Percentiles rank a stretch among this genome's conserved stretches.
Conservation (phyloP, 2,329 filamentous ascomycete species). For the Neonectria faginata region DNA sequence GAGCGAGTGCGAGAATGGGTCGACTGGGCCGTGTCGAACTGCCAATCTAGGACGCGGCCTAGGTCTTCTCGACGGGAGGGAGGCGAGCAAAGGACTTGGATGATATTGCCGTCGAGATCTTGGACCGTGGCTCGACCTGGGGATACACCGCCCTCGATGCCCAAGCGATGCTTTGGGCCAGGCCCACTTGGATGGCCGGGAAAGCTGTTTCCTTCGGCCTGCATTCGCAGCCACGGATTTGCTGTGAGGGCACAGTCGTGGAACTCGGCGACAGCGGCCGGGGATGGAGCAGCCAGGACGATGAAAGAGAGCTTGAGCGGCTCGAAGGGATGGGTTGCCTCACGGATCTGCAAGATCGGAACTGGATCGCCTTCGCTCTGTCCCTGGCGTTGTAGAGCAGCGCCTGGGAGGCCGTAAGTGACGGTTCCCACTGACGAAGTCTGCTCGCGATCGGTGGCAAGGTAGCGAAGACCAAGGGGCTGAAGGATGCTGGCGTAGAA, state of each 20-base stretch:
- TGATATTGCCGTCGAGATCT: conserved; percentile 86
- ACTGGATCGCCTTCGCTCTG: conserved; percentile 41
- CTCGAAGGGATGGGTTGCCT: conserved; percentile 54
- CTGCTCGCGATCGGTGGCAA: conserved; percentile 42
- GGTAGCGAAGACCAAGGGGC: conserved; percentile 79
- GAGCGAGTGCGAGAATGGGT: conserved; percentile 36
- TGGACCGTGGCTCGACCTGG: conserved; percentile 67
- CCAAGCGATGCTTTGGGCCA: conserved; percentile 47
- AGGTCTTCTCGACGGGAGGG: conserved; percentile 50
- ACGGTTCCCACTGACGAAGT: conserved; percentile 51
- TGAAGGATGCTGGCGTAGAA: conserved; percentile 86
- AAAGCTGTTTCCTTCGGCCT: conserved; percentile 34
- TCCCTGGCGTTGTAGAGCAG: conserved; percentile 26
- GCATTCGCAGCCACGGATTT: conserved; percentile 60
- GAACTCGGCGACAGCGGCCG: conserved; percentile 76
- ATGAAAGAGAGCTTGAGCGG: conserved; percentile 61
- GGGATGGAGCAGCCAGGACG: conserved; percentile 75
- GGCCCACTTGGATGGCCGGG: conserved; percentile 35
- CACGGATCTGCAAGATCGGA: conserved; percentile 60
- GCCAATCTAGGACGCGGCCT: conserved; percentile 62
- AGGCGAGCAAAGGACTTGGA: conserved; percentile 76
- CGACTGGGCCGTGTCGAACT: conserved; percentile 55
- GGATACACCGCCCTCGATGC: conserved; percentile 46
- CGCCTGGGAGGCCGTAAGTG: conserved; percentile 55
- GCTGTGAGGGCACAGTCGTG: conserved; percentile 76